phyloP scores from a whole-genome alignment of 2,329 filamentous ascomycete species.

The Fusarium oxysporum region DNA sequence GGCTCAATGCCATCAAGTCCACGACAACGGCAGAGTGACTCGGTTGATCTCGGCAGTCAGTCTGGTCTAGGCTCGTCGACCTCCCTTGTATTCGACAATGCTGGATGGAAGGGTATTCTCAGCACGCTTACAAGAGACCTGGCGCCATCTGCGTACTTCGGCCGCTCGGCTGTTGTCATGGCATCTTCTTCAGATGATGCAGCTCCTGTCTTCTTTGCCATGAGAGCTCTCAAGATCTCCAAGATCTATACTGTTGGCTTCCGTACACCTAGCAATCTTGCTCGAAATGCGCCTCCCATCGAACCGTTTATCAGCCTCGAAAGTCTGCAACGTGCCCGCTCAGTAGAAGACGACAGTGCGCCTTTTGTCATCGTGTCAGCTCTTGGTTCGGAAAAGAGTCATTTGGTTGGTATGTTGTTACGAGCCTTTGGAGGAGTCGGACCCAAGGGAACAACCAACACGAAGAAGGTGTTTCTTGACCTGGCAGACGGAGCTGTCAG shows the following conservation, averaged over 20 bases:
- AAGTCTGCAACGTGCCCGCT: conserved; percentile 65
- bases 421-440: conserved; percentile 71
- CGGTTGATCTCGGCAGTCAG: conserved; percentile 39
- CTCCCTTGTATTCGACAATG: conserved; percentile 80
- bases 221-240: conserved; percentile 79
- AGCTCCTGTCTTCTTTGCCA: conserved; percentile 80
- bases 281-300: conserved; percentile 72
- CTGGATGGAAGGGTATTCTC: conserved; percentile 86
- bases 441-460: conserved; percentile 51
- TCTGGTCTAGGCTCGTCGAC: conserved; percentile 60
- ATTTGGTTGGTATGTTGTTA: conserved; percentile 80
- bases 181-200: conserved; percentile 80
- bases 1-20: conserved; percentile 63
- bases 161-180: conserved; percentile 79
- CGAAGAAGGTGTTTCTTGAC: conserved; percentile 81
- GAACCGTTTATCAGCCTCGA: conserved; percentile 85
- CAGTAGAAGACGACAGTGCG: conserved; percentile 62
- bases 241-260: conserved; percentile 90
- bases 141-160: conserved; percentile 83
- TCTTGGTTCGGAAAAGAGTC: conserved; percentile 80
- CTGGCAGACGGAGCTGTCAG: conserved; percentile 68
- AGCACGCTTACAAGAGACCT: conserved; percentile 84
- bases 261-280: conserved; percentile 71
- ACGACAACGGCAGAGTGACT: conserved; percentile 50
- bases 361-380: conserved; percentile 87